These are phyloP conservation scores for Tylopilus orsonianus DNA, from an alignment of 1,284 basidiomycete species.

Conservation along the genomic window DNA sequence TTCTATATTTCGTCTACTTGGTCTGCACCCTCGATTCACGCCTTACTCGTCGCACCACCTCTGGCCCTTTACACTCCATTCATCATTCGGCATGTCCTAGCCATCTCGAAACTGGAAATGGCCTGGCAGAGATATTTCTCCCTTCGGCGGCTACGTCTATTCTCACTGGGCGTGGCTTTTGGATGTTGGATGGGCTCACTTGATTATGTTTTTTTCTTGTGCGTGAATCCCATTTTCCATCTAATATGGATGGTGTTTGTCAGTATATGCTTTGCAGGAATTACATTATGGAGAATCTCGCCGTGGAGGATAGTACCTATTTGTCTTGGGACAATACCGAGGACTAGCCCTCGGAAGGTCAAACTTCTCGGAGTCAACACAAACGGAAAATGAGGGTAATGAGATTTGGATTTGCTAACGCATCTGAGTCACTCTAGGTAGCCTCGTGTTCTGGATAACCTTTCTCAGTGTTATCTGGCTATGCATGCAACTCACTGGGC, in stretches of 20 bases:
- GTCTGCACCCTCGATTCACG: constrained; percentile 58
- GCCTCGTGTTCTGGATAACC: constrained; percentile 75
- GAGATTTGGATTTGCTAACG: constrained; percentile 88
- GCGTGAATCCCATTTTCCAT: constrained; percentile 42
- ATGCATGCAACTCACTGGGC: constrained; percentile 75
- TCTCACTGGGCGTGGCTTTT: constrained; percentile 61
- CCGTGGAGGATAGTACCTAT: constrained; percentile 74
- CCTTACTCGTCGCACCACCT: constrained; percentile 43
- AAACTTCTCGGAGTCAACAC: not conserved
- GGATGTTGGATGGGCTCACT: constrained; percentile 78
- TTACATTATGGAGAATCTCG: constrained; percentile 52
- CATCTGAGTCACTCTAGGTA: constrained; percentile 86
- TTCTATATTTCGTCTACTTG: constrained; percentile 78
- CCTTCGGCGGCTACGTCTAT: constrained; percentile 56
- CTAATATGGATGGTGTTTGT: constrained; percentile 61
- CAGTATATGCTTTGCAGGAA: constrained; percentile 51
- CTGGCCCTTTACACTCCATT: constrained; percentile 52
- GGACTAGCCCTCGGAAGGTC: constrained; percentile 14
- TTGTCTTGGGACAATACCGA: constrained; percentile 55
- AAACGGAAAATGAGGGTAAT: constrained; percentile 49
- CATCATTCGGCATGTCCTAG: constrained; percentile 57
- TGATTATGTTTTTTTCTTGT: constrained; percentile 46
- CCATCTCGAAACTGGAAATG: constrained; percentile 73
- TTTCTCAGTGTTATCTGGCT: constrained; percentile 63
- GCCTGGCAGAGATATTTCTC: constrained; percentile 66